Base-by-base conservation (phyloP, 2,329 filamentous ascomycete species). In the Thermoascus crustaceus region DNA sequence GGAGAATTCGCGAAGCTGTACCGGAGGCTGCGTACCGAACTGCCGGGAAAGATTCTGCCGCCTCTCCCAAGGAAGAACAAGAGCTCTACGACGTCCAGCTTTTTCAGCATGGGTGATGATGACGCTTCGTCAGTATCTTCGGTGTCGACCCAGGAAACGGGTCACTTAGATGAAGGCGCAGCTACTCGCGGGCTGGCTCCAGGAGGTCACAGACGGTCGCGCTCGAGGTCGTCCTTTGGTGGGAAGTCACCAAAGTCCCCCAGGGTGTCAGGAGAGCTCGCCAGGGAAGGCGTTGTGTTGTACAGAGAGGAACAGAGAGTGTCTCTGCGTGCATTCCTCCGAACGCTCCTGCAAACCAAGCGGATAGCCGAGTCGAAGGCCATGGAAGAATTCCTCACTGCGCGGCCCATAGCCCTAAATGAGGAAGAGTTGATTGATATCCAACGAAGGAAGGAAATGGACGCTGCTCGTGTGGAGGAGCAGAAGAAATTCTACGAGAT, bases 401-500 rank as follows among this genome's bases (percentile, higher is more conserved):
- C 68, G 1, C 68, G 83, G n/a, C 79, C 82, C 0, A 75, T 93
- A 17, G 77, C 73, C 1, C 69, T 85, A 7, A 86, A 78, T 14
- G 83, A 89, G 48, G 86, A 91, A 39, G 91, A 98, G 54, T 66
- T 82, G 18, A 73, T 81, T 2, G 91, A 98, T 54, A 87, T 95
- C 20, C 61, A 79, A 43, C 75, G 75, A 39, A 75, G 91, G 35
- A 93, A 88, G 59, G 72, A 76, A 8, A 79, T 94, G 61, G 91
- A 98, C 50, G 80, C 85, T 56, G 84, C 83, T 60, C 79, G 91
- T 29, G 75, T 96, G 34, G 85, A 94, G 52, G 91, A 98, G 60
- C 91, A 98, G 58, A 83, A 80, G 55, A 77, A 80, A 45, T 98
- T 98, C 57, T 98, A 95, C 59, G 89, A 98, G 57, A 88, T 98